Percentiles rank a stretch among this genome's conserved stretches.
Conservation (phyloP, 352 stramenopile genomes). For the Aphanomyces euteiches region DNA sequence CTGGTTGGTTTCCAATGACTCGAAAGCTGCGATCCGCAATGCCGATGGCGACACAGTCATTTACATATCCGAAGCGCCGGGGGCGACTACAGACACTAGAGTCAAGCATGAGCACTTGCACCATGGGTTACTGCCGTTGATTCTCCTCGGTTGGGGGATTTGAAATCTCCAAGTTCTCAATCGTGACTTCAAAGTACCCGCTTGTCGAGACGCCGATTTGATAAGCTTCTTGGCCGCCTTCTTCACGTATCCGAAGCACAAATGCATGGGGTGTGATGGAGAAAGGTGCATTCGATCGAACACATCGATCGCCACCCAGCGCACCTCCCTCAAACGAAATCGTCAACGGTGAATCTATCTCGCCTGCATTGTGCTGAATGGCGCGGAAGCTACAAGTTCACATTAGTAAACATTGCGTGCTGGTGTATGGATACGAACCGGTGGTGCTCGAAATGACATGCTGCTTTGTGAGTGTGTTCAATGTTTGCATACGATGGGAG, state of each 20-base stretch:
- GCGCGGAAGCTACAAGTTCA: neutral
- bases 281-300: conserved; percentile 66
- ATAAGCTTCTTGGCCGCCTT: conserved; percentile 8
- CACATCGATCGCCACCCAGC: conserved; percentile 43
- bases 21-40: conserved; percentile 49
- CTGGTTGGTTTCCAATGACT: conserved; percentile 60
- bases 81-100: neutral
- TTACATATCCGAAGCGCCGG: conserved; percentile 17
- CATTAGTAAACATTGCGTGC: no score
- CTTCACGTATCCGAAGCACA: neutral
- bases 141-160: neutral
- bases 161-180: conserved; percentile 23
- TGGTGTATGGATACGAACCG: neutral
- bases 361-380: neutral
- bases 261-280: conserved; percentile 13
- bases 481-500: conserved; percentile 8
- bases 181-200: conserved; percentile 73
- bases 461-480: neutral
- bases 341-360: neutral
- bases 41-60: conserved; percentile 43
- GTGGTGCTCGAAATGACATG: neutral
- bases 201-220: conserved; percentile 49
- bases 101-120: neutral
- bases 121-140: neutral
- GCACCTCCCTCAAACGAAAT: neutral